Percentiles rank a stretch among this genome's conserved stretches.
These are phyloP conservation scores for Malus asiatica DNA, from an alignment of 306 rosid genomes.

Conservation along the genomic window DNA sequence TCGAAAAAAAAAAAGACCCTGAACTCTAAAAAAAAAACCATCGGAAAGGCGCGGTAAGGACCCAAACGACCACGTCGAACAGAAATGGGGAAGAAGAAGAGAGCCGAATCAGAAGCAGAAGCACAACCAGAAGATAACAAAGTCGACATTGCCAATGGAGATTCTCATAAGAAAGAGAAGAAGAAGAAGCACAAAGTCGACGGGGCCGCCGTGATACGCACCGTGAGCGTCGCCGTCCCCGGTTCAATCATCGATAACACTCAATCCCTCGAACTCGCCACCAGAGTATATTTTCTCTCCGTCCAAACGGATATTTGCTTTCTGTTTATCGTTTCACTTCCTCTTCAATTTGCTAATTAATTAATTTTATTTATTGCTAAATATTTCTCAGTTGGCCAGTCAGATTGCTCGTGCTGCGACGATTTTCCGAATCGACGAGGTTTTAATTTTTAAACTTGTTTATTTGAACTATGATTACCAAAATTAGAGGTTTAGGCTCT, in stretches of 20 bases:
- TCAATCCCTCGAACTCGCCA: slow-evolving; percentile 81
- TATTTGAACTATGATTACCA: neutral
- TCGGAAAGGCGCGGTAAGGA: neutral
- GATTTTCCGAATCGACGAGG: slow-evolving; percentile 92
- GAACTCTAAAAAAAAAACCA: neutral
- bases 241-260: slow-evolving; percentile 91
- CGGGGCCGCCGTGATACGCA: slow-evolving; percentile 34
- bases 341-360: neutral
- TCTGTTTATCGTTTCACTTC: neutral
- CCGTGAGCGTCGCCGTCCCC: slow-evolving; percentile 70
- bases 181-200: slow-evolving; percentile 9
- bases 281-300: slow-evolving; percentile 53
- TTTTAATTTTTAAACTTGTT: slow-evolving; percentile 7
- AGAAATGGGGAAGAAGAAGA: slow-evolving; percentile 68
- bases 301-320: neutral
- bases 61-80: neutral
- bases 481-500: neutral
- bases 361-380: slow-evolving; percentile 1
- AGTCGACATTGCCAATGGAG: slow-evolving; percentile 17
- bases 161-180: slow-evolving; percentile 24
- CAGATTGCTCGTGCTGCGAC: slow-evolving; percentile 97
- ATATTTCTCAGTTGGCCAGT: slow-evolving; percentile 71
- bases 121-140: slow-evolving; percentile 9
- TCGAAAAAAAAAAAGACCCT: neutral
- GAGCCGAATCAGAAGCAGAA: slow-evolving; percentile 23